Evolutionary conservation across 495 filamentous ascomycete genomes (phyloP).

Genomic region (Podospora pseudopauciseta): DNA sequence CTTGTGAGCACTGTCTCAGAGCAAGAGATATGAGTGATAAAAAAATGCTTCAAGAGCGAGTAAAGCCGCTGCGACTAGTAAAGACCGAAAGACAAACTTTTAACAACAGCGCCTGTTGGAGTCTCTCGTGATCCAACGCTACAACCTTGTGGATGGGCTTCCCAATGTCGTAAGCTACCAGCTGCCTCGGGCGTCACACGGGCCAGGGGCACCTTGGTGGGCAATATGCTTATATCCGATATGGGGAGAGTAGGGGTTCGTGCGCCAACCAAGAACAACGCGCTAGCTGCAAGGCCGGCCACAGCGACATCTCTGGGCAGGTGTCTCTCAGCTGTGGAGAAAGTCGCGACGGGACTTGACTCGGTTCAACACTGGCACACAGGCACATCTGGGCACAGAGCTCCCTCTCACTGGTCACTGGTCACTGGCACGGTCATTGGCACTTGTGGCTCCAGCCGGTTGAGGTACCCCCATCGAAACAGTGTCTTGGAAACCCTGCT

Average conservation of each 20-base stretch:
- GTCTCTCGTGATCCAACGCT: background rate
- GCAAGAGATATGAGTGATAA: background rate
- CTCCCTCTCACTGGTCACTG: background rate
- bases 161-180: background rate
- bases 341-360: conserved; percentile 3
- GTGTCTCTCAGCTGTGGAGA: conserved; percentile 4
- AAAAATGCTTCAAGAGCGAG: background rate
- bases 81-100: background rate
- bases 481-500: conserved; percentile 26
- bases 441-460: conserved; percentile 11
- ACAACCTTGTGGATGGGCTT: background rate
- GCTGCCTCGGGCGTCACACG: background rate
- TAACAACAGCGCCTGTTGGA: background rate
- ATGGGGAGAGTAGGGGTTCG: background rate
- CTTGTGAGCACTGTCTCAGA: background rate
- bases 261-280: background rate
- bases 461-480: conserved; percentile 20
- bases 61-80: background rate
- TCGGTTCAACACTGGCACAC: background rate
- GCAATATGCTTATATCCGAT: background rate
- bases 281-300: background rate
- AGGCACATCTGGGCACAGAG: background rate
- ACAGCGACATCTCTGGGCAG: background rate
- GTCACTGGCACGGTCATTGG: background rate
- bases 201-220: background rate